phyloP scores from a whole-genome alignment of 306 rosid genomes.

The Benincasa hispida region DNA sequence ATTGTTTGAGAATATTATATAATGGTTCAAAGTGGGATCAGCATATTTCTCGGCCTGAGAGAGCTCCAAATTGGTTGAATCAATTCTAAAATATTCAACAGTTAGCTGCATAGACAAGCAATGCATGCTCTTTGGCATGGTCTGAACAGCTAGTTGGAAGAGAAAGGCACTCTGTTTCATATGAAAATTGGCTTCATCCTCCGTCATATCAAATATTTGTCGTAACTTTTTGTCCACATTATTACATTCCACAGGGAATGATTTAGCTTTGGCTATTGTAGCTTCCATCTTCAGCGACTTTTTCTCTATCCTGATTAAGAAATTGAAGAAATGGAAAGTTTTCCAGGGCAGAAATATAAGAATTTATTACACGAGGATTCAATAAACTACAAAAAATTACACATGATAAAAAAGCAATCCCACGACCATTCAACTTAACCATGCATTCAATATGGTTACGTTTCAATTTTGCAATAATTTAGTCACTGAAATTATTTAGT shows the following conservation, averaged over 20 bases:
- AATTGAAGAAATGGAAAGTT: slow-evolving; percentile 14
- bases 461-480: no score
- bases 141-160: slow-evolving; percentile 87
- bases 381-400: no score
- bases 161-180: slow-evolving; percentile 95
- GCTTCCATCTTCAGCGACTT: slow-evolving; percentile 53
- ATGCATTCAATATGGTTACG: no score
- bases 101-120: slow-evolving; percentile 91
- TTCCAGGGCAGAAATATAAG: not conserved
- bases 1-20: slow-evolving; percentile 71
- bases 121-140: slow-evolving; percentile 92
- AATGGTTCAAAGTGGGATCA: slow-evolving; percentile 66
- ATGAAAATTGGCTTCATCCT: slow-evolving; percentile 94
- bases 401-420: no score
- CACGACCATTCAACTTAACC: no score
- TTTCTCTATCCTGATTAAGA: slow-evolving; percentile 48
- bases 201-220: slow-evolving; percentile 83
- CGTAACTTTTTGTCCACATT: slow-evolving; percentile 96
- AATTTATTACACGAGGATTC: not conserved
- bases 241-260: slow-evolving; percentile 61
- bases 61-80: slow-evolving; percentile 28
- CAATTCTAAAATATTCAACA: slow-evolving; percentile 71
- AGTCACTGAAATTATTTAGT: no score
- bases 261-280: slow-evolving; percentile 52
- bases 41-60: slow-evolving; percentile 37